These are phyloP conservation scores for Endoconidiophora laricicola DNA, from an alignment of 2,329 filamentous ascomycete species.

Conservation along the genomic window DNA sequence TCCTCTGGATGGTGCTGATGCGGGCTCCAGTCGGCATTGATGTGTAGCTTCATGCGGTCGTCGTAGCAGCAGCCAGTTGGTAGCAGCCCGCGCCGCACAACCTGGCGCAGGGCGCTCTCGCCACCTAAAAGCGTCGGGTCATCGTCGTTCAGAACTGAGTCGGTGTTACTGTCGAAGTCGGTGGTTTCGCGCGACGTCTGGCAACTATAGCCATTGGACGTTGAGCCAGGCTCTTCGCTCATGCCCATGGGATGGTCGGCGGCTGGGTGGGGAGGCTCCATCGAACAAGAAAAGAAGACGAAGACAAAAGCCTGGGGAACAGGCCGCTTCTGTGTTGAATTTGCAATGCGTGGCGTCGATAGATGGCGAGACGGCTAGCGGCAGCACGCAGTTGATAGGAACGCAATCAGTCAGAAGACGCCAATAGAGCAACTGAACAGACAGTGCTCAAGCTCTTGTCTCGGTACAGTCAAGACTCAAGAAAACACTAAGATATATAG, in stretches of 20 bases:
- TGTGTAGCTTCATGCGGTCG: slow-evolving; percentile 87
- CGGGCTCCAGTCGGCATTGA: slow-evolving; percentile 59
- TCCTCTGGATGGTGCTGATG: slow-evolving; percentile 86
- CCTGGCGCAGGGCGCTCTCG: slow-evolving; percentile 19
- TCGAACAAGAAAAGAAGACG: neutral
- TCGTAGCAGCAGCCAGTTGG: slow-evolving; percentile 78
- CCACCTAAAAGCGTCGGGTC: slow-evolving; percentile 14
- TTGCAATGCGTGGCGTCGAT: too few species aligned
- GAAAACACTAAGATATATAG: too few species aligned
- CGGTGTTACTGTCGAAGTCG: slow-evolving; percentile 12
- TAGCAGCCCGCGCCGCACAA: slow-evolving; percentile 32
- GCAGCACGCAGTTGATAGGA: too few species aligned
- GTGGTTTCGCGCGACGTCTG: slow-evolving; percentile 6
- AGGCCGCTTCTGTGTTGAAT: neutral
- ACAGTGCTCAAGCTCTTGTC: too few species aligned
- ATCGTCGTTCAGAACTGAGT: slow-evolving; percentile 13
- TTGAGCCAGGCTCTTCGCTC: slow-evolving; percentile 17
- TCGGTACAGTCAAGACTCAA: too few species aligned
- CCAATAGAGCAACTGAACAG: too few species aligned
- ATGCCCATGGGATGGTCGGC: slow-evolving; percentile 30
- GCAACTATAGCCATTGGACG: slow-evolving; percentile 7
- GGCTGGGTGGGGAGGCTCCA: slow-evolving; percentile 8
- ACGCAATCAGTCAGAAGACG: too few species aligned
- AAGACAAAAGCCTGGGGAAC: neutral
- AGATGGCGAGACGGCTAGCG: too few species aligned